Conservation (phyloP, 805 yeast genomes). For the Candida rishiriensis region DNA sequence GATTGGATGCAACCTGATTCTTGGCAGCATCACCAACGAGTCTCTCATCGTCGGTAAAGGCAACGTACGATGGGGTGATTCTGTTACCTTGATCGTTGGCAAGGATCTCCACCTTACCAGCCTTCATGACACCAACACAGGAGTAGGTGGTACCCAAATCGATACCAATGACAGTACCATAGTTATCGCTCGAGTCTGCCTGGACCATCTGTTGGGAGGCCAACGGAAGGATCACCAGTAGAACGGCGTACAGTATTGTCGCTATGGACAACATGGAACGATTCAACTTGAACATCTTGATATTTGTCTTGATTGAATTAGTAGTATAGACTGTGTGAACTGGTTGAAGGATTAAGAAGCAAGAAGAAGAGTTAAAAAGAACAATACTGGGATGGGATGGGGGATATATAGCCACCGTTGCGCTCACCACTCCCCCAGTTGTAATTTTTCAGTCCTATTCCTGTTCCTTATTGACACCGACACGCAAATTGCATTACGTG, state of each 20-base stretch:
- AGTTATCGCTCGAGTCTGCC: slow-evolving; percentile 27
- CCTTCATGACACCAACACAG: slow-evolving; percentile 92
- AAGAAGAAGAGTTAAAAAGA: too few species aligned
- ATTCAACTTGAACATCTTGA: slow-evolving; percentile 22
- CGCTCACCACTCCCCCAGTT: too few species aligned
- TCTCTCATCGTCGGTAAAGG: slow-evolving; percentile 90
- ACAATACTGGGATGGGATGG: too few species aligned
- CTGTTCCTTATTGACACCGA: too few species aligned
- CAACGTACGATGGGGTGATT: slow-evolving; percentile 94
- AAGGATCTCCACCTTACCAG: slow-evolving; percentile 89
- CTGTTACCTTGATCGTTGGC: slow-evolving; percentile 99
- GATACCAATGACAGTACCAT: slow-evolving; percentile 69
- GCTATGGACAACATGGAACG: slow-evolving; percentile 23
- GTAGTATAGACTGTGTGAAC: too few species aligned
- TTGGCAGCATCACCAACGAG: slow-evolving; percentile 96
- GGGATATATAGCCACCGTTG: too few species aligned
- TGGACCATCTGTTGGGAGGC: slow-evolving; percentile 21
- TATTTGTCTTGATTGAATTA: too few species aligned
- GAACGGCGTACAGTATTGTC: slow-evolving; percentile 25
- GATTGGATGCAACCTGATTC: slow-evolving; percentile 98
- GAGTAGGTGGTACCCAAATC: slow-evolving; percentile 92
- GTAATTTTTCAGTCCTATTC: too few species aligned
- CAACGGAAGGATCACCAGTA: slow-evolving; percentile 26
- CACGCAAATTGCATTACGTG: too few species aligned
- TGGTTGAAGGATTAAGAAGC: too few species aligned